Evolutionary conservation across 306 rosid species (phyloP).

Genomic region (Fragaria vesca): DNA sequence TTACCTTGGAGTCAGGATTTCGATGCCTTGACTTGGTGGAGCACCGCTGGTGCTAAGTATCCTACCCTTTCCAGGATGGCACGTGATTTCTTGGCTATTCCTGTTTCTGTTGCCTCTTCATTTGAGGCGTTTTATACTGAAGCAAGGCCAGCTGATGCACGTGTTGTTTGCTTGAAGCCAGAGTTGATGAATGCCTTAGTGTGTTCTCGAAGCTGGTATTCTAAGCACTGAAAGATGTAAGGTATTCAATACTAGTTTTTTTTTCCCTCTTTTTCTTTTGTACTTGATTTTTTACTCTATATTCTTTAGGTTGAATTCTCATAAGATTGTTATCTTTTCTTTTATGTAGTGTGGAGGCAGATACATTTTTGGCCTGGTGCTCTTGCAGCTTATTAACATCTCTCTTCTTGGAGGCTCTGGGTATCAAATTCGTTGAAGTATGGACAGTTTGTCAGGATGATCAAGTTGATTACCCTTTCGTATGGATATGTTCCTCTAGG

Average conservation of each 20-base stretch:
- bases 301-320: not conserved
- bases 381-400: not conserved
- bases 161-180: no score
- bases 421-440: not conserved
- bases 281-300: not conserved
- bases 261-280: not conserved
- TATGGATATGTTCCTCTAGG: not conserved
- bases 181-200: not conserved
- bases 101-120: no score
- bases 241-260: not conserved
- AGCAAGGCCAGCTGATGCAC: no score
- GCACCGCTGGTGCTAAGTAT: no score
- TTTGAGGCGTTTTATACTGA: no score
- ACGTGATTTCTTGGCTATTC: no score
- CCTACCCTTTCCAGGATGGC: no score
- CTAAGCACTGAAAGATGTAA: not conserved
- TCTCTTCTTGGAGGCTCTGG: not conserved
- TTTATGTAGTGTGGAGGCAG: not conserved
- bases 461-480: not conserved
- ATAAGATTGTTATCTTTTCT: not conserved
- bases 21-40: no score
- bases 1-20: no score
- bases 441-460: not conserved
- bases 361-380: not conserved
- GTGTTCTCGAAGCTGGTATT: slow-evolving; percentile 12